A percentile compares a stretch with the other conserved stretches of the same genome.
Conservation (phyloP, 106 monocot genomes). For the Acorus calamus region DNA sequence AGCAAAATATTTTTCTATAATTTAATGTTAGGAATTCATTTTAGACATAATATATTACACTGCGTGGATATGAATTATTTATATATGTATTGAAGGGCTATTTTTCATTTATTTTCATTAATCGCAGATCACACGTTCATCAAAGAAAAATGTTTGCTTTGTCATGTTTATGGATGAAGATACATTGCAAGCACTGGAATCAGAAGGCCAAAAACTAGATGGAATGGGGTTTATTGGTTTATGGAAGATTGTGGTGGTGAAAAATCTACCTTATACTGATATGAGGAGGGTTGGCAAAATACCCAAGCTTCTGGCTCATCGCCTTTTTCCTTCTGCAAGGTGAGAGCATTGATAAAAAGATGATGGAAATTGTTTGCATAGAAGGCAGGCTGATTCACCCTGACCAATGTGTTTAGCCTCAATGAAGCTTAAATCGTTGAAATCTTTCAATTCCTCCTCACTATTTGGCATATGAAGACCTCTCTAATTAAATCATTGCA, state of each 20-base stretch:
- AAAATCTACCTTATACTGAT: conserved; percentile 65
- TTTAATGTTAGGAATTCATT: too few species aligned
- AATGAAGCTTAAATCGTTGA: background rate
- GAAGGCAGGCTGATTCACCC: too few species aligned
- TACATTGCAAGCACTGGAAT: conserved; percentile 57
- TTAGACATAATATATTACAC: too few species aligned
- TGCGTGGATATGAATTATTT: too few species aligned
- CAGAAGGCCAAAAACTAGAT: conserved; percentile 73
- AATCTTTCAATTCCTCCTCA: background rate
- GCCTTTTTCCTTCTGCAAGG: conserved; percentile 88
- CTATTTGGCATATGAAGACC: too few species aligned
- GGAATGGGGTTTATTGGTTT: conserved; percentile 60
- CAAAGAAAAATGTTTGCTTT: conserved; percentile 84
- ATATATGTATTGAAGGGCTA: background rate
- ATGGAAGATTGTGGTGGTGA: conserved; percentile 77
- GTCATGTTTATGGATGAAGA: conserved; percentile 85
- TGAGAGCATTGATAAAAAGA: conserved; percentile 10
- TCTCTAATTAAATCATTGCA: too few species aligned
- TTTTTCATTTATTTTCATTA: conserved; percentile 3
- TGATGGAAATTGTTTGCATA: background rate
- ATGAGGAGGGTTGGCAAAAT: conserved; percentile 93
- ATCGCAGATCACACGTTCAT: conserved; percentile 66
- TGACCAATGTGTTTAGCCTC: too few species aligned
- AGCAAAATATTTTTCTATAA: too few species aligned
- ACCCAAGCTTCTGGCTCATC: conserved; percentile 77